Conservation (phyloP, 2,329 filamentous ascomycete genomes). For the Epichloe gansuensis region DNA sequence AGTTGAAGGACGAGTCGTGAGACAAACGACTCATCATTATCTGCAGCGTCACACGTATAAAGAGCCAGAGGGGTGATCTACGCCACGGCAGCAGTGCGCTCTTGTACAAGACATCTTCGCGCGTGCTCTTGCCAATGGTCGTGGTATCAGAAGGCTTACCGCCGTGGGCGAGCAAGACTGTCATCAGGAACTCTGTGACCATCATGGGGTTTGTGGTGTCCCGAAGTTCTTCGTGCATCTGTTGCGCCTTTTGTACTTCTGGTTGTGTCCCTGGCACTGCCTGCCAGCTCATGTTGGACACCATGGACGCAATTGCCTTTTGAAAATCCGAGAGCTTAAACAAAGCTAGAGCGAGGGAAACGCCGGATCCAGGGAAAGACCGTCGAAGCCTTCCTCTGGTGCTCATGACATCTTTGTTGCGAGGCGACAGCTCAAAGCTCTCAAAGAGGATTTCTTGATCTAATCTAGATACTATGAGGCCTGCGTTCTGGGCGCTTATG, state of each 20-base stretch:
- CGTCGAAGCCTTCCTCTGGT: slow-evolving; percentile 19
- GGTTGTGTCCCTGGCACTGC: slow-evolving; percentile 10
- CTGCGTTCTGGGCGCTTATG: slow-evolving; percentile 24
- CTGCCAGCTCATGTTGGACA: slow-evolving; percentile 18
- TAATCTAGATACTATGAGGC: slow-evolving; percentile 13
- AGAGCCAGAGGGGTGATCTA: slow-evolving; percentile 41
- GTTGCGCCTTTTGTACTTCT: slow-evolving; percentile 24
- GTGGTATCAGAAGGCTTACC: slow-evolving; percentile 16
- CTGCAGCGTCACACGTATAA: slow-evolving; percentile 40
- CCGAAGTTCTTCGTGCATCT: slow-evolving; percentile 25
- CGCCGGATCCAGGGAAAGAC: slow-evolving; percentile 15
- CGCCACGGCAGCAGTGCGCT: slow-evolving; percentile 26
- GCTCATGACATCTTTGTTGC: slow-evolving; percentile 15
- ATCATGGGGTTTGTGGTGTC: slow-evolving; percentile 36
- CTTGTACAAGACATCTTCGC: slow-evolving; percentile 40
- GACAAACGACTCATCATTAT: slow-evolving; percentile 7
- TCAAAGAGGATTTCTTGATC: slow-evolving; percentile 16
- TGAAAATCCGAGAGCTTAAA: slow-evolving; percentile 10
- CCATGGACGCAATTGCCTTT: slow-evolving; percentile 7
- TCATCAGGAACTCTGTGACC: slow-evolving; percentile 34
- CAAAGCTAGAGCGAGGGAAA: slow-evolving; percentile 9
- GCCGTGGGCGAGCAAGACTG: slow-evolving; percentile 24
- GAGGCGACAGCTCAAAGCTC: slow-evolving; percentile 22
- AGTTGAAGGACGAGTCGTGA: slow-evolving; percentile 2
- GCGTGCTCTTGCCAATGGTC: slow-evolving; percentile 37